Percentiles rank a stretch among this genome's conserved stretches.
These are phyloP conservation scores for Spizellomyces punctatus DNA, from an alignment of 192 early-diverging fungal species.

Conservation along the genomic window DNA sequence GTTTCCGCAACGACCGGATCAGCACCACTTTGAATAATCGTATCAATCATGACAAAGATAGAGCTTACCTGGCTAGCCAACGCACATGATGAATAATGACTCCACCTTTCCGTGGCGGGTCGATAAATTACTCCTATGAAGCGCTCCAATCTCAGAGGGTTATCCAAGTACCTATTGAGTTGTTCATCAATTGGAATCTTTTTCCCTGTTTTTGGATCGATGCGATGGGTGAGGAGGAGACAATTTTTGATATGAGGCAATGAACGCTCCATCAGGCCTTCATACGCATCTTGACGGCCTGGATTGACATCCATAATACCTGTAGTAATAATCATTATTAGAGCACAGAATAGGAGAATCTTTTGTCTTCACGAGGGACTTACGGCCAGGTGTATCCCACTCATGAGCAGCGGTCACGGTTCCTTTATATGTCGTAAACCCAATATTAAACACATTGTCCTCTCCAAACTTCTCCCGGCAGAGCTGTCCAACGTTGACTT, in stretches of 20 bases:
- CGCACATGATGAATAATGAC: slow-evolving; percentile 7
- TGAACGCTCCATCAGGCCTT: not conserved
- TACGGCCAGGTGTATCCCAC: slow-evolving; percentile 19
- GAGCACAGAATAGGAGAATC: not conserved
- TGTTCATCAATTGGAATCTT: not conserved
- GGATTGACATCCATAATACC: slow-evolving; percentile 11
- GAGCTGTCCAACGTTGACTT: slow-evolving; percentile 20
- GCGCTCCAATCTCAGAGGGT: slow-evolving; percentile 1
- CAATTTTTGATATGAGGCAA: not conserved
- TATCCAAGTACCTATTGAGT: not conserved
- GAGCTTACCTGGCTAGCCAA: slow-evolving; percentile 10
- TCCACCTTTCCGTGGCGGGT: slow-evolving; percentile 20
- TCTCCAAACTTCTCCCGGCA: slow-evolving; percentile 12
- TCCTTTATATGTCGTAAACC: slow-evolving; percentile 2
- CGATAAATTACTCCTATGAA: slow-evolving; percentile 20
- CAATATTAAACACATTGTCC: slow-evolving; percentile 10
- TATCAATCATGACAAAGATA: not conserved
- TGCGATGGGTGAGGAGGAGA: not conserved
- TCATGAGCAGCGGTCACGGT: slow-evolving; percentile 21
- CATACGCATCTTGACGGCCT: not conserved
- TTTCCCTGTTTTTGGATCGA: not conserved
- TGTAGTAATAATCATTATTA: not conserved
- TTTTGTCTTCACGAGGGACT: not conserved
- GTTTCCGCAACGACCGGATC: not conserved
- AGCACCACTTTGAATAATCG: not conserved